Base-by-base conservation (phyloP, 805 yeast species). In the Saturnispora galanensis region DNA sequence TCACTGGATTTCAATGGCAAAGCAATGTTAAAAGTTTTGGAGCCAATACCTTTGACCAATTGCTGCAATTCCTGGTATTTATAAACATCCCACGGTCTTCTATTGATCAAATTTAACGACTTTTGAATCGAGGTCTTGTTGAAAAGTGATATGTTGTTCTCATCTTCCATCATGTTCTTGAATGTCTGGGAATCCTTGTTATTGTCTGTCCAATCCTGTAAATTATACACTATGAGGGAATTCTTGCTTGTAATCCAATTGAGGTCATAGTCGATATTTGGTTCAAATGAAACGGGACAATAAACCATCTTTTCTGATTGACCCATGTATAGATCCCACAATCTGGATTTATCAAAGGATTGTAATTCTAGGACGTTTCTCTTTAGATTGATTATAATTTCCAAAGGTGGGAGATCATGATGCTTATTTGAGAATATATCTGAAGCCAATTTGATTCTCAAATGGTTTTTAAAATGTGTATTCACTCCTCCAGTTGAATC, bases 371-470 rank as follows among this genome's bases (percentile, higher is more conserved):
- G 42, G 13, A 46, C 44, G 17, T 51, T 48, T 13, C 53, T 54
- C n/a, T 42, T 39, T 6, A 62, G 44, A 29, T 54, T 56, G 42
- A 64, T 53, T 55, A 64, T 56, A 8, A 64, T 44, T 42, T 65
- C 68, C 35, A 62, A 46, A 36, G 56, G 54, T 10, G 67, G 67
- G 32, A 52, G 51, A 3, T 50, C 50, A 29, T 54, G 46, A 5
- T 44, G 30, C 12, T 45, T 44, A n/a, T 51, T 44, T 16, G 46
- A 44, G 39, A 53, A 61, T 4, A 59, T 62, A 50, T 65, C 62
- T 1, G 69, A 67, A 13, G 59, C 47, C 36, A 65, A 47, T 40
- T 58, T 60, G 29, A 65, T 46, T 28, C 60, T 59, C 13, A 62
- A 37, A 16, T 57, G 54, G 31, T 54, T 51, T 15, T 52, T 57